These are phyloP conservation scores for Venturia aucupariae DNA, from an alignment of 2,329 filamentous ascomycete species.

Conservation along the genomic window DNA sequence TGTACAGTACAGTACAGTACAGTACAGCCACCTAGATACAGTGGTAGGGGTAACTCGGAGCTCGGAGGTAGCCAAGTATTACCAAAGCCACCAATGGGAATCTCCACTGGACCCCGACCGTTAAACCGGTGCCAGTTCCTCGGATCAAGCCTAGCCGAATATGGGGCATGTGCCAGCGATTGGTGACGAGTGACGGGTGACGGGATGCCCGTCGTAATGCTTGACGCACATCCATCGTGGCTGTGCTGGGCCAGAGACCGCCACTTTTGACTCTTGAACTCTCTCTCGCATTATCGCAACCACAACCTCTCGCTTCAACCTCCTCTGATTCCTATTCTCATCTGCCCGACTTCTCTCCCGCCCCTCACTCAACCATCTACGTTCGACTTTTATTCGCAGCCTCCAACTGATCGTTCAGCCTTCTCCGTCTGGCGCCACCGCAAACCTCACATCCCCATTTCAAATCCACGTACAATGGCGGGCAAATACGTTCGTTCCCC, in stretches of 20 bases:
- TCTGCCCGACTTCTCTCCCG: background rate
- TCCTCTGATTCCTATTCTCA: background rate
- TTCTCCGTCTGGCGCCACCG: background rate
- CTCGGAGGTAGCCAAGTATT: too few species aligned
- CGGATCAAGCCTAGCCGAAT: background rate
- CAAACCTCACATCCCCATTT: background rate
- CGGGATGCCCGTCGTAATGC: background rate
- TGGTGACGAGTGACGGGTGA: background rate
- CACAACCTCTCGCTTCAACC: background rate
- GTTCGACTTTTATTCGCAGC: background rate
- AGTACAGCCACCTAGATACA: too few species aligned
- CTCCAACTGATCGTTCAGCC: background rate
- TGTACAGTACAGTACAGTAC: too few species aligned
- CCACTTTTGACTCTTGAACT: too few species aligned
- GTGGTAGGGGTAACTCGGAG: too few species aligned
- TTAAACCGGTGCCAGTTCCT: background rate
- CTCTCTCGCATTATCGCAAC: background rate
- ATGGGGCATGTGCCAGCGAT: background rate
- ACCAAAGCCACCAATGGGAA: background rate
- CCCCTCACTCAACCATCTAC: background rate
- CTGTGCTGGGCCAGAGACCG: too few species aligned
- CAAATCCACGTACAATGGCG: background rate
- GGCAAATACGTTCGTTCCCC: constrained; percentile 11
- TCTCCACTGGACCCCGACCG: background rate
- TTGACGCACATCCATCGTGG: background rate